These are phyloP conservation scores for Nitzschia sp. DNA, from an alignment of 108 stramenopile species.

Conservation along the genomic window DNA sequence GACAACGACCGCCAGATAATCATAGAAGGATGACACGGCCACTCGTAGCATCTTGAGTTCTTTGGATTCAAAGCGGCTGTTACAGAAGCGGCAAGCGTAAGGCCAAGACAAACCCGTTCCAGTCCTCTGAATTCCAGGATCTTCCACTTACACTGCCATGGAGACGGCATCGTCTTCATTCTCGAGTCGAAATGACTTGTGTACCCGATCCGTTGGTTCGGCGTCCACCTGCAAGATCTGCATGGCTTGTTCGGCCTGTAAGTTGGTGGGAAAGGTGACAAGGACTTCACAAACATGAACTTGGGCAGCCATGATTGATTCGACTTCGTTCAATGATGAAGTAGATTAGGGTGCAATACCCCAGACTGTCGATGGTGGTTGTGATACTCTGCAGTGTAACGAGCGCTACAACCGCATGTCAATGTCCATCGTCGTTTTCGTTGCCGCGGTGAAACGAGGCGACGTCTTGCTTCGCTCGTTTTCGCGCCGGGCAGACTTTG, in stretches of 20 bases:
- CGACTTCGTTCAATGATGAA: too few species aligned
- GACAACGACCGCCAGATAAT: conserved; percentile 73
- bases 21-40: conserved; percentile 79
- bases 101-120: not conserved
- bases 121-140: not conserved
- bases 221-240: conserved; percentile 66
- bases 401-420: too few species aligned
- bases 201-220: conserved; percentile 67
- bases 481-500: too few species aligned
- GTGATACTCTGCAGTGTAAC: too few species aligned
- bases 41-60: conserved; percentile 86
- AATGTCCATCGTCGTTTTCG: too few species aligned
- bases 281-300: conserved; percentile 56
- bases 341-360: too few species aligned
- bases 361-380: too few species aligned
- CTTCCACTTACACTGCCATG: conserved; percentile 5
- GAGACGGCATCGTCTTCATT: conserved; percentile 19
- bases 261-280: conserved; percentile 56
- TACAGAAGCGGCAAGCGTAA: not conserved
- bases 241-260: conserved; percentile 56
- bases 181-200: conserved; percentile 53
- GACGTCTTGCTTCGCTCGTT: too few species aligned
- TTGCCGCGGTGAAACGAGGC: too few species aligned
- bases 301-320: too few species aligned
- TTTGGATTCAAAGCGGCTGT: conserved; percentile 64